Percentiles rank a stretch among this genome's conserved stretches.
Evolutionary conservation across 129 eudicot genomes (phyloP).

Genomic region (Artemisia argyi): DNA sequence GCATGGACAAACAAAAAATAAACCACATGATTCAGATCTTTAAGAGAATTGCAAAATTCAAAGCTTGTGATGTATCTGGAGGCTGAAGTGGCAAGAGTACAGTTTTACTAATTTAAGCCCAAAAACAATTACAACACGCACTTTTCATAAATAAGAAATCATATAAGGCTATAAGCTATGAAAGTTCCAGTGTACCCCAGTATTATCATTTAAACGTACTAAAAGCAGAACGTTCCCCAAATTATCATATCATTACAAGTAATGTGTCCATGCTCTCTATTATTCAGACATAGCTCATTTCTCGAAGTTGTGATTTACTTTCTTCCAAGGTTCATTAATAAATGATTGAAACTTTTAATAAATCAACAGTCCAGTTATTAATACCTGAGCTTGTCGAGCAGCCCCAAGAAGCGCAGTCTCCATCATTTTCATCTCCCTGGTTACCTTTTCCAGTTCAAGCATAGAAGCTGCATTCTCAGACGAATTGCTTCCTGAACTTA

Average conservation of each 20-base stretch:
- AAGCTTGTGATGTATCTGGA: not conserved
- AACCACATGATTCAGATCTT: not conserved
- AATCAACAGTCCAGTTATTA: not conserved
- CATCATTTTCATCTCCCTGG: conserved; percentile 91
- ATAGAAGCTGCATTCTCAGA: conserved; percentile 30
- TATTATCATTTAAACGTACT: not conserved
- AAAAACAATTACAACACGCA: conserved; percentile 1
- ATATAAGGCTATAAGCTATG: not conserved
- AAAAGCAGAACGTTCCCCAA: not conserved
- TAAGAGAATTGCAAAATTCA: not conserved
- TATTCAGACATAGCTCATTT: conserved; percentile 2
- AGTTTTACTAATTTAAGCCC: not conserved
- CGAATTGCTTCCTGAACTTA: conserved; percentile 32
- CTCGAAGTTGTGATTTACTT: conserved; percentile 3
- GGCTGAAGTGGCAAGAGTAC: conserved; percentile 14
- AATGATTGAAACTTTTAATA: not conserved
- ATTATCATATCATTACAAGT: conserved; percentile 12
- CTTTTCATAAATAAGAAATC: conserved; percentile 8
- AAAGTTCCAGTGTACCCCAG: not conserved
- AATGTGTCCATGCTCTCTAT: conserved; percentile 12
- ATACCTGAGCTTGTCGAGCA: conserved; percentile 87
- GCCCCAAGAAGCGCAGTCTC: conserved; percentile 89
- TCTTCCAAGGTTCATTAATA: conserved; percentile 9
- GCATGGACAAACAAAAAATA: conserved; percentile 7
- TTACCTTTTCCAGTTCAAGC: conserved; percentile 72